Base-by-base conservation (phyloP, 2,329 filamentous ascomycete genomes). In the Diaporthe vexans region DNA sequence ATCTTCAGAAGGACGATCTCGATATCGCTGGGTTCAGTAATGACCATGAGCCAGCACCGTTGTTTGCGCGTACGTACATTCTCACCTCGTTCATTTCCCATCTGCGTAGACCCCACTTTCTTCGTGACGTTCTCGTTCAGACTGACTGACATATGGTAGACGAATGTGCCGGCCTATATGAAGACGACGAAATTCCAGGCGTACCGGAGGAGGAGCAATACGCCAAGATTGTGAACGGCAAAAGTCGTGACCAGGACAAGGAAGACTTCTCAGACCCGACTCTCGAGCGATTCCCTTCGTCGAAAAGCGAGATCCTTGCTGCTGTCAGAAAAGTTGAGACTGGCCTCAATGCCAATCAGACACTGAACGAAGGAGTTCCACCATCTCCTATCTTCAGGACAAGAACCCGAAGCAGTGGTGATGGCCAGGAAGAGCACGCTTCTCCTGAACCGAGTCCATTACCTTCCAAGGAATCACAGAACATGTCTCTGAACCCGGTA, bases 241-340 rank as follows among this genome's bases (percentile, higher is more conserved):
- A 17, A 33, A 11, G 13, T 15, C 72, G 77, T 46, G 79, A 79
- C 29, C 73, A 78, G 8, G 78, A 81, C 56, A 75, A 79, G 5
- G 77, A 83, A 35, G 87, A 88, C 63, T 74, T 85, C 2, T 82
- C 85, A 61, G 87, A 89, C 67, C 87, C 87, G 1, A 87, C 84
- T 0, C 79, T 89, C 11, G 87, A 88, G 75, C 81, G 78, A 24
- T 88, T 89, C 76, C 87, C 87, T 2, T 87, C 84, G 0, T 84
- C 85, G 68, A 82, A 83, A 21, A 80, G 82, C 0, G 85, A 84
- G 8, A 86, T 89, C 67, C 79, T 88, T 17, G 82, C 85, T 63
- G 82, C 85, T 0, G 81, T 89, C 19, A 84, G 85, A 9, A 85
- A 84, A 69, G 84, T 89, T 19, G 85, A 85, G 73, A 86, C 85